phyloP scores from a whole-genome alignment of 306 rosid species.

The Argentina anserina region DNA sequence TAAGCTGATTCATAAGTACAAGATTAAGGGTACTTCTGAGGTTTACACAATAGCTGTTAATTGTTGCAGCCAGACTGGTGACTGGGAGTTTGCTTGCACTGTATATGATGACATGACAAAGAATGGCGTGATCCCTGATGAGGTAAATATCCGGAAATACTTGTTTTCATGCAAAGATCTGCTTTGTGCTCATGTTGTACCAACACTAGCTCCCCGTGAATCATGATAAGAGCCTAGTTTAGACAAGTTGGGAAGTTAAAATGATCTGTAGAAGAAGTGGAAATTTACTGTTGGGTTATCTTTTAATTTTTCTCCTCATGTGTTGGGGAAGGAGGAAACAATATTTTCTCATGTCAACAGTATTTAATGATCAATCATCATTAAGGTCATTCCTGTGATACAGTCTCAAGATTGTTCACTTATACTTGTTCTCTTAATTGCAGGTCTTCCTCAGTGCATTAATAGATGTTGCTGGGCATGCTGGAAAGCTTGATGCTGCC shows the following conservation, averaged over 20 bases:
- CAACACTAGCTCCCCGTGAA: background rate
- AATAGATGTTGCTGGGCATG: constrained; percentile 94
- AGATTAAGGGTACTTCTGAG: constrained; percentile 80
- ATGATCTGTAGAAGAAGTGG: constrained; percentile 3
- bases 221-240: background rate
- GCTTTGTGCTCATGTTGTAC: background rate
- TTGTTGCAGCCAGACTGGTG: constrained; percentile 83
- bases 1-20: constrained; percentile 63
- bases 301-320: background rate
- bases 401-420: constrained; percentile 18
- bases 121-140: constrained; percentile 82
- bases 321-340: background rate
- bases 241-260: background rate
- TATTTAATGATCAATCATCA: constrained; percentile 20
- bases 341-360: constrained; percentile 6
- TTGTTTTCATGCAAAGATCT: background rate
- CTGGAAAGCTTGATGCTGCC: constrained; percentile 85
- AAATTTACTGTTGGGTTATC: background rate
- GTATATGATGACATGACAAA: constrained; percentile 70
- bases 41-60: constrained; percentile 93
- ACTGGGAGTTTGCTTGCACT: constrained; percentile 75
- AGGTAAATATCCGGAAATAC: constrained; percentile 41
- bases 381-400: constrained; percentile 4
- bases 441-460: constrained; percentile 96
- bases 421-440: constrained; percentile 27